Percentiles rank a stretch among this genome's conserved stretches.
phyloP scores from a whole-genome alignment of 495 filamentous ascomycete species.

The Podospora tetraspora region DNA sequence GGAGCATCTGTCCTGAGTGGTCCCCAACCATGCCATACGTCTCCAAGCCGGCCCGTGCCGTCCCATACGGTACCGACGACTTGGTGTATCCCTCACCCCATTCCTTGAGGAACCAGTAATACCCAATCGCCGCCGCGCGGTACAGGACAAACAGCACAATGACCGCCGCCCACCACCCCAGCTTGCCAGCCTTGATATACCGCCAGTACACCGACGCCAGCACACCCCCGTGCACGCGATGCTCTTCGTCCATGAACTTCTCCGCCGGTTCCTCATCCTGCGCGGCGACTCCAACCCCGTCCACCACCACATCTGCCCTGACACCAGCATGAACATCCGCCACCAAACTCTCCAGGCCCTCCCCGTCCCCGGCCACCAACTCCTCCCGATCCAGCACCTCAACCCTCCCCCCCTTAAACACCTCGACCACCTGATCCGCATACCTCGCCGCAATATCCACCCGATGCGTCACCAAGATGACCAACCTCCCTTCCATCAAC shows the following conservation, averaged over 20 bases:
- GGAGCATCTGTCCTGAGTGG: not conserved
- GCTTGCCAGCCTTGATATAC: constrained; percentile 71
- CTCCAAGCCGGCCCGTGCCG: not conserved
- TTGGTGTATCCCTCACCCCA: constrained; percentile 72
- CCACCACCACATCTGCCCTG: not conserved
- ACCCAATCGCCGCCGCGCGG: constrained; percentile 53
- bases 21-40: not conserved
- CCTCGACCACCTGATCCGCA: constrained; percentile 63
- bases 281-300: constrained; percentile 25
- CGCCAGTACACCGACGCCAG: constrained; percentile 71
- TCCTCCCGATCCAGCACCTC: constrained; percentile 40
- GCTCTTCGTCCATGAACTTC: constrained; percentile 79
- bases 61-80: not conserved
- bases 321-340: constrained; percentile 1
- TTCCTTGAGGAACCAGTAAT: constrained; percentile 76
- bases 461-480: constrained; percentile 76
- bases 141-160: constrained; percentile 54
- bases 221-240: constrained; percentile 69
- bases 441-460: constrained; percentile 59
- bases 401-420: constrained; percentile 51
- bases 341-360: constrained; percentile 22
- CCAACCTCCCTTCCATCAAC: constrained; percentile 55
- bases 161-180: constrained; percentile 63
- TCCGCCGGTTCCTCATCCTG: constrained; percentile 49
- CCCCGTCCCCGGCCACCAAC: constrained; percentile 20